Evolutionary conservation across 2,329 filamentous ascomycete genomes (phyloP).

Genomic region (Epichloe gansuensis): DNA sequence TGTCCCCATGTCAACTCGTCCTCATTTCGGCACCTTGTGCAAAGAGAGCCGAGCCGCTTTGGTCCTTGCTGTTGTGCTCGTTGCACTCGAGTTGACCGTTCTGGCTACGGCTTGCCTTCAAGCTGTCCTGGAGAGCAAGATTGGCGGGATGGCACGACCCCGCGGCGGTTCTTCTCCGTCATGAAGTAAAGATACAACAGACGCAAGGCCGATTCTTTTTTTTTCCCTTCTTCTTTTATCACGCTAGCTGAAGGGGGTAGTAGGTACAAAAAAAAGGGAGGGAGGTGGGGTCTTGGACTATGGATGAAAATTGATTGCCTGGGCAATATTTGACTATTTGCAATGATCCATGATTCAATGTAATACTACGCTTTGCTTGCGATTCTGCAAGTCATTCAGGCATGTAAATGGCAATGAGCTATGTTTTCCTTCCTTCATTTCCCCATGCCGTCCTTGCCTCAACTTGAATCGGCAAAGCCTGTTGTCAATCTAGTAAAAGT

Average conservation of each 20-base stretch:
- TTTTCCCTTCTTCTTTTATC: no score
- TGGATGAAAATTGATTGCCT: not conserved
- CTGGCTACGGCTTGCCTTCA: constrained; percentile 34
- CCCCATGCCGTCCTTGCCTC: not conserved
- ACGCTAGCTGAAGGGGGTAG: no score
- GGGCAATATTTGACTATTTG: not conserved
- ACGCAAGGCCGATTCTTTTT: no score
- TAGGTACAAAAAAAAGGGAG: no score
- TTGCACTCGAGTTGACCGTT: constrained; percentile 41
- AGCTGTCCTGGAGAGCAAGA: constrained; percentile 30
- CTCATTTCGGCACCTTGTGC: constrained; percentile 45
- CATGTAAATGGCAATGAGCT: not conserved
- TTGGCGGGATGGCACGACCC: constrained; percentile 17
- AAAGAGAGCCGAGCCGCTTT: constrained; percentile 40
- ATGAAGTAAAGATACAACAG: not conserved
- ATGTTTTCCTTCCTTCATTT: not conserved
- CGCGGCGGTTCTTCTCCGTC: constrained; percentile 18
- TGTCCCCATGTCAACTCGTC: constrained; percentile 37
- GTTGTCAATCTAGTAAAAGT: not conserved
- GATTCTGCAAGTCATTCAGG: not conserved
- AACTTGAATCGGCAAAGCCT: not conserved
- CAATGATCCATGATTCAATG: not conserved
- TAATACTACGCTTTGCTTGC: not conserved
- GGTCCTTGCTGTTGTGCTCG: constrained; percentile 40
- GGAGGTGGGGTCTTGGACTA: not conserved